These are phyloP conservation scores for Psilocybe subaeruginosa DNA, from an alignment of 768 basidiomycete genomes.

Conservation along the genomic window DNA sequence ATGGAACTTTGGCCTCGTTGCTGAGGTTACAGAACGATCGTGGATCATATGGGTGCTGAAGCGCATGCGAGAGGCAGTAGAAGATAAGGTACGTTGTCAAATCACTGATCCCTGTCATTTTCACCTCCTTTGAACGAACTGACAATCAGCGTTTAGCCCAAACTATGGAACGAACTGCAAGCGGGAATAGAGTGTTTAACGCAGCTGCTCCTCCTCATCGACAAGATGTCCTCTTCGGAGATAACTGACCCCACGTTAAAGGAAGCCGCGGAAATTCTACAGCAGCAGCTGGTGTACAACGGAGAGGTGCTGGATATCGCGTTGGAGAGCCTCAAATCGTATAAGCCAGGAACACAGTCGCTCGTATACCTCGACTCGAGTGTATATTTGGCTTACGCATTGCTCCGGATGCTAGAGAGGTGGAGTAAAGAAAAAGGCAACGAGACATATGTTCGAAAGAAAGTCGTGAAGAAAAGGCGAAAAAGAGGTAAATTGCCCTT, in stretches of 20 bases:
- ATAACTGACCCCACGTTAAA: constrained; percentile 49
- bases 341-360: constrained; percentile 80
- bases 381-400: constrained; percentile 79
- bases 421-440: constrained; percentile 76
- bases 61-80: constrained; percentile 86
- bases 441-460: constrained; percentile 80
- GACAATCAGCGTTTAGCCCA: constrained; percentile 62
- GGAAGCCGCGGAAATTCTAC: constrained; percentile 81
- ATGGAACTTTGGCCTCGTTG: constrained; percentile 76
- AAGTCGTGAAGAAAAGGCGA: constrained; percentile 51
- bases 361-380: constrained; percentile 86
- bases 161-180: constrained; percentile 92
- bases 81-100: constrained; percentile 74
- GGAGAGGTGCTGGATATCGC: constrained; percentile 92
- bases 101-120: constrained; percentile 4
- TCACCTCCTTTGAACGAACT: constrained; percentile 9
- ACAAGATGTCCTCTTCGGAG: constrained; percentile 69
- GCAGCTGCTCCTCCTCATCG: constrained; percentile 88
- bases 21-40: constrained; percentile 81
- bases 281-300: constrained; percentile 93
- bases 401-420: constrained; percentile 89
- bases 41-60: constrained; percentile 92
- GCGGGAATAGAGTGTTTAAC: constrained; percentile 94
- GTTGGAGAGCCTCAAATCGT: constrained; percentile 73
- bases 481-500: constrained; percentile 39